A percentile compares a stretch with the other conserved stretches of the same genome.
phyloP scores from a whole-genome alignment of 257 asterid genomes.

The Nicotiana benthamiana region DNA sequence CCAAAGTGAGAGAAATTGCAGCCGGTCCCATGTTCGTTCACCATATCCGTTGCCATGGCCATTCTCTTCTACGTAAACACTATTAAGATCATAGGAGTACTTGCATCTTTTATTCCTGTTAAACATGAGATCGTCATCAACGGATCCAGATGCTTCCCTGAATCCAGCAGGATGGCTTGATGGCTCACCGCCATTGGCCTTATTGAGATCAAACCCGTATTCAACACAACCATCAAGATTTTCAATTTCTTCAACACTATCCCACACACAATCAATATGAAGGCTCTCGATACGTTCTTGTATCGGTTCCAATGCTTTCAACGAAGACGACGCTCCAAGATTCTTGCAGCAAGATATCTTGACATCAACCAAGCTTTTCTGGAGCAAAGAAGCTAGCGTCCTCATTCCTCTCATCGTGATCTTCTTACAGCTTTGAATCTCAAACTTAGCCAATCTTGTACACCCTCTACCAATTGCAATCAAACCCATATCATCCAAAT shows the following conservation, averaged over 20 bases:
- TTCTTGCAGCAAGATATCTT: slow-evolving; percentile 67
- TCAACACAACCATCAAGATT: slow-evolving; percentile 26
- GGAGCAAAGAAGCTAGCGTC: slow-evolving; percentile 58
- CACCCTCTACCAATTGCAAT: slow-evolving; percentile 90
- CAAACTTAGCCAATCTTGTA: slow-evolving; percentile 50
- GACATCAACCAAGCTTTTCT: slow-evolving; percentile 54
- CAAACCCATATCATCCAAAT: slow-evolving; percentile 74
- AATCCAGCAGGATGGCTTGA: slow-evolving; percentile 11
- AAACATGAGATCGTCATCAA: slow-evolving; percentile 17
- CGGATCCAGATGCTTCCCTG: not conserved
- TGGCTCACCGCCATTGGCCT: slow-evolving; percentile 28
- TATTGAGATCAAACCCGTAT: slow-evolving; percentile 37
- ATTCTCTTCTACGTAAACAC: slow-evolving; percentile 19
- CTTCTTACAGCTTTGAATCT: slow-evolving; percentile 63
- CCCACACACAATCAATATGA: slow-evolving; percentile 83
- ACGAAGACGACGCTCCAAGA: slow-evolving; percentile 46
- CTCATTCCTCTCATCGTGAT: slow-evolving; percentile 71
- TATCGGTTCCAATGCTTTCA: slow-evolving; percentile 71
- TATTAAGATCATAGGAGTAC: slow-evolving; percentile 38
- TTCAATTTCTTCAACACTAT: slow-evolving; percentile 27
- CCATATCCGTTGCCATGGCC: slow-evolving; percentile 23
- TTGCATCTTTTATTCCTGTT: slow-evolving; percentile 32
- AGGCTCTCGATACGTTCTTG: slow-evolving; percentile 61
- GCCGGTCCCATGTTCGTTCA: slow-evolving; percentile 49
- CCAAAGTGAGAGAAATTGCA: slow-evolving; percentile 67